Evolutionary conservation across 768 basidiomycete species (phyloP), one percentile per base, ranked within the genome.

Genomic region (Tulasnella calospora): DNA sequence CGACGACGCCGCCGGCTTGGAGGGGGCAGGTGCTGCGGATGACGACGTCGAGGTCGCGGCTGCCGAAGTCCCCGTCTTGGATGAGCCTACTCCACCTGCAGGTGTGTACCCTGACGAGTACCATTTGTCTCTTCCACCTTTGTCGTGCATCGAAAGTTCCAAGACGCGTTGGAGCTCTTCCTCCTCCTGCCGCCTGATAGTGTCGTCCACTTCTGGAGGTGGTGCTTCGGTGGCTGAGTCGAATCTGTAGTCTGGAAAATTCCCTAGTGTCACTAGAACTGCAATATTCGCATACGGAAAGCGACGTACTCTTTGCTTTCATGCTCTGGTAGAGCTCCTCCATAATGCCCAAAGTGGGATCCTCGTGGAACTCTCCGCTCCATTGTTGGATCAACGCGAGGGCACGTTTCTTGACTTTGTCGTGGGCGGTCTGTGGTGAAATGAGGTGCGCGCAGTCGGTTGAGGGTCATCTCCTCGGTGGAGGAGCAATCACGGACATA

Each of bases 161-260:
- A 99, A 87, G 0, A 92, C 97, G 6, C 95, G 90, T 82, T 95
- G 94, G 2, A 99, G 90, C 81, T 99, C 97, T 82, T 97, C 97
- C 82, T 98, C 97, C 83, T 99, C 97, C 79, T 89, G 89, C 17
- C 94, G 87, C 17, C 93, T 89, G 61, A 90, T 89, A 17, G 94
- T 94, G 79, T 95, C 94, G 80, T 94, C 93, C 19, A 91, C 89
- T 0, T 89, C 83, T 0, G 90, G 91, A 0, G 93, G 92, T 4
- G 90, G 87, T 21, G 90, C 86, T 30, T 80, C 79, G 38, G 87
- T 83, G 1, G 88, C 86, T 19, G 85, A 82, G 73, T 92, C 89
- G 80, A 94, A 94, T 81, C 90, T 93, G 84, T 90, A 92, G 80
- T 90, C 94, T 94, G 79, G 40, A 38, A 47, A 73, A 67, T 30